Base-by-base conservation (phyloP, 129 eudicot genomes). In the Deinandra increscens region DNA sequence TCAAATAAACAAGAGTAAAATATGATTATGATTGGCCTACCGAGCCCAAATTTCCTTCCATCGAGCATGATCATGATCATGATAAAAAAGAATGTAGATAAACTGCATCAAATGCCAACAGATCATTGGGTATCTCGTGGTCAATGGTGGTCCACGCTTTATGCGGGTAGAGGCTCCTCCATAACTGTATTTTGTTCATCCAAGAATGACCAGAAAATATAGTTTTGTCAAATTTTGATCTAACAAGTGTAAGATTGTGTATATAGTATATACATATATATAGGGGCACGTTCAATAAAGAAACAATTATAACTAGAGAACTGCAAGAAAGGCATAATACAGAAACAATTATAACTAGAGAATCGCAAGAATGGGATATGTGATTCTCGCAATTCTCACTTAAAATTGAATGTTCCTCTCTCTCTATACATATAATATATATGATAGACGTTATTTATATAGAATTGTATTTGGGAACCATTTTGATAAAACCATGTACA, bases 121-220 rank as follows among this genome's bases (percentile, higher is more conserved):
- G 43, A 54, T 66, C 68, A 67, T 69, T 66, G 44, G 2, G n/a
- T 43, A 42, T 66, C 51, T 13, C 7, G 18, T 19, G 44, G 39
- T 55, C 42, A 69, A 20, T 19, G 33, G 13, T 23, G 15, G 36
- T 60, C 61, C 60, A 20, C 56, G 20, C 59, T 58, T 86, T 74
- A 86, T 15, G 96, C 92, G 4, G 84, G 78, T 73, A 86, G 76
- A 64, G 92, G 92, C 79, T 89, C 96, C 80, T 89, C 96, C 96
- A 89, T 79, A 80, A 81, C 96, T 89, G 87, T 60, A 64, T 12
- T 66, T 67, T 43, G 49, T 43, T 58, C 7, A 46, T 46, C 33
- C 60, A 68, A 38, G 14, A 49, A 49, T 17, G 10, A 73, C 44
- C 45, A 38, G 1, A 34, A 49, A 64, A 63, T 19, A n/a, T 37